Base-by-base conservation (phyloP, 208 protist genomes). In the Novymonas esmeraldas region DNA sequence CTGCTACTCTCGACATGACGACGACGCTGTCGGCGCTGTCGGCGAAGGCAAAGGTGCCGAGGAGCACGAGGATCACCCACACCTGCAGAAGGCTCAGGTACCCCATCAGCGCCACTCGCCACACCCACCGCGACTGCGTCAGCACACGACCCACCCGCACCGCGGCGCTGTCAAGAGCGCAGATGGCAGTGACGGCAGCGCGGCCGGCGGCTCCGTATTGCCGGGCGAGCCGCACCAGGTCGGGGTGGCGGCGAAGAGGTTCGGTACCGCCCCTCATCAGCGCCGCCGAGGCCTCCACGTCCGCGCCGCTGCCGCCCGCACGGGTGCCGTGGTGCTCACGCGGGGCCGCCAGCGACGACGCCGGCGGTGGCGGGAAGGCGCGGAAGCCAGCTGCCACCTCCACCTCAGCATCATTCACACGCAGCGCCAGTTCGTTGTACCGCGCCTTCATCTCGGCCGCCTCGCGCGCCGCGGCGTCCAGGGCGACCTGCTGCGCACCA, bases 1-100 rank as follows among this genome's bases (percentile, higher is more conserved):
- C n/a, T n/a, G n/a, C n/a, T n/a, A n/a, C n/a, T n/a, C n/a, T n/a
- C n/a, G n/a, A n/a, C n/a, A n/a, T n/a, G n/a, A n/a, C n/a, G n/a
- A n/a, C n/a, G n/a, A n/a, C n/a, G n/a, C n/a, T n/a, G n/a, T 38
- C 11, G 3, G 0, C 42, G 1, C 16, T 39, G 18, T 46, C 33
- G 20, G 69, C 71, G 10, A 59, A 28, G 13, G 29, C 64, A 44
- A 73, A n/a, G 31, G 60, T 73, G 11, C 49, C 57, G 18, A 78
- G 13, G 16, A 78, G 38, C 22, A 73, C 51, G 45, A 78, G 36
- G 22, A 84, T 6, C 33, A 88, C 58, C 80, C 78, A 81, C 28
- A 81, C 41, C 46, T 92, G 85, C 33, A 92, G 61, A 33, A 84
- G 71, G 6, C 63, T 11, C n/a, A 92, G 62, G 54, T 92, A 92